Conservation (phyloP, 352 stramenopile genomes). For the Globisporangium alternatum region DNA sequence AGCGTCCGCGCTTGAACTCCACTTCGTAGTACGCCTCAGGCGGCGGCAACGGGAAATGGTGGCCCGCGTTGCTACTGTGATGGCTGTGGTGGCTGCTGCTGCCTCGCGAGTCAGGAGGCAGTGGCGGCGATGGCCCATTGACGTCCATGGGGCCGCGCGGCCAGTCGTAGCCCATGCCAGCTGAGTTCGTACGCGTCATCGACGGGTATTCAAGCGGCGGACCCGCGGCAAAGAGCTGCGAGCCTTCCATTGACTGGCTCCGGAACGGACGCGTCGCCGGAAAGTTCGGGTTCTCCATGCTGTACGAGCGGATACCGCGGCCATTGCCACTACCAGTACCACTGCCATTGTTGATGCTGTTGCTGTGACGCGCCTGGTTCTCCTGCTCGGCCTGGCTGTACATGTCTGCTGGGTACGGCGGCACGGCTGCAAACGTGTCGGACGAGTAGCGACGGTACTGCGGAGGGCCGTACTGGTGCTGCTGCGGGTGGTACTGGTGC, state of each 20-base stretch:
- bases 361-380: slow-evolving; percentile 39
- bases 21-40: slow-evolving; percentile 91
- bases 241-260: slow-evolving; percentile 74
- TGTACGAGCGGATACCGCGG: slow-evolving; percentile 69
- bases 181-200: slow-evolving; percentile 57
- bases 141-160: slow-evolving; percentile 37
- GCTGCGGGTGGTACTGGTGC: slow-evolving; percentile 43
- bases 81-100: not conserved
- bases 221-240: slow-evolving; percentile 50
- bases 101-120: slow-evolving; percentile 53
- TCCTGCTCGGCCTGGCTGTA: slow-evolving; percentile 47
- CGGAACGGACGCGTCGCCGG: slow-evolving; percentile 50
- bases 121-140: slow-evolving; percentile 38
- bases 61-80: slow-evolving; percentile 1
- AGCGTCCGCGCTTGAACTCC: slow-evolving; percentile 94
- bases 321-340: slow-evolving; percentile 21
- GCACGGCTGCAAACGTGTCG: slow-evolving; percentile 50
- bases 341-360: slow-evolving; percentile 22
- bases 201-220: slow-evolving; percentile 55
- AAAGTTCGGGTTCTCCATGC: slow-evolving; percentile 66
- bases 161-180: slow-evolving; percentile 65
- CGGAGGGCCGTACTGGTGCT: slow-evolving; percentile 29
- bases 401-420: slow-evolving; percentile 59
- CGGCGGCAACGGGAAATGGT: slow-evolving; percentile 52
- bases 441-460: slow-evolving; percentile 73